These are phyloP conservation scores for Neohortaea acidophila DNA, from an alignment of 495 filamentous ascomycete species.

Conservation along the genomic window DNA sequence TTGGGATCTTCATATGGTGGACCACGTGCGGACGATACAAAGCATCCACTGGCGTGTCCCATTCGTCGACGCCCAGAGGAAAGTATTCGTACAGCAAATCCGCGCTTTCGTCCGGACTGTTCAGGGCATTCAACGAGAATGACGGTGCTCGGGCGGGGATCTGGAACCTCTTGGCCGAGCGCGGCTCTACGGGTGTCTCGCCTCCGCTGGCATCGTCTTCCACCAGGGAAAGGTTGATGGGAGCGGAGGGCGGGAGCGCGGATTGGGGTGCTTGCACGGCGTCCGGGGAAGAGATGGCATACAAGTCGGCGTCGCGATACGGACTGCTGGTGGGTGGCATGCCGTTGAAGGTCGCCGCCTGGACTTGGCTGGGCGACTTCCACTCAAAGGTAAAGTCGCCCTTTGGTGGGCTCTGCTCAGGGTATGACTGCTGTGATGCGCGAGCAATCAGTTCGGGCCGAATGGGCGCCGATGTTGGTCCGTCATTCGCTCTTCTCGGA, in stretches of 20 bases:
- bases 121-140: conserved; percentile 29
- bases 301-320: conserved; percentile 7
- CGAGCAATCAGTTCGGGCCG: conserved; percentile 6
- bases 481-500: conserved; percentile 4
- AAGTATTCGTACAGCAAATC: conserved; percentile 88
- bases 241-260: conserved; percentile 22
- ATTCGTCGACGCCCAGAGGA: conserved; percentile 74
- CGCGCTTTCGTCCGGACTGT: conserved; percentile 50
- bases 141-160: conserved; percentile 22
- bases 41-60: conserved; percentile 83
- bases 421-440: not conserved
- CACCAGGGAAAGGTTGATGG: conserved; percentile 59
- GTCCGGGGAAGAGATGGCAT: conserved; percentile 15
- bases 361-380: conserved; percentile 7
- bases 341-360: not conserved
- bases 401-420: not conserved
- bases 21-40: conserved; percentile 88
- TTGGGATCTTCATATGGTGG: conserved; percentile 66
- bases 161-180: conserved; percentile 13
- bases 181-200: conserved; percentile 6
- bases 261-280: conserved; percentile 14
- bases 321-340: conserved; percentile 14
- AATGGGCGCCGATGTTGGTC: conserved; percentile 6
- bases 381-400: conserved; percentile 20
- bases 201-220: conserved; percentile 45